These are phyloP conservation scores for Vanrija sp. DNA, from an alignment of 1,284 basidiomycete species.

Conservation along the genomic window DNA sequence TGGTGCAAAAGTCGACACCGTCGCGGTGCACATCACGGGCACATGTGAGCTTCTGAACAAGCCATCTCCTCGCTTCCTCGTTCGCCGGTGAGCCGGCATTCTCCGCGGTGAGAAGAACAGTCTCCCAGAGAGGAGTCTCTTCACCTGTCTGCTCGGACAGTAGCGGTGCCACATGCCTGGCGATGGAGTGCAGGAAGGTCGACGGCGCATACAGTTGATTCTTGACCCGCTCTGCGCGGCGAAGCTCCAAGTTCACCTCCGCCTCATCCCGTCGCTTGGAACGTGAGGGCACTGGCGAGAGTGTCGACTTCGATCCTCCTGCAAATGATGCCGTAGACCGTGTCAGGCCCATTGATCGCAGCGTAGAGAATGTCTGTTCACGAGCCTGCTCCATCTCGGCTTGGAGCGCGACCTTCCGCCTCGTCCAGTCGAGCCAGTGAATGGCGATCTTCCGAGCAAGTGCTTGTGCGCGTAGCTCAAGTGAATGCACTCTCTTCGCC, in stretches of 20 bases:
- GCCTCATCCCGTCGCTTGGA: slow-evolving; percentile 4
- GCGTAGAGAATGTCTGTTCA: slow-evolving; percentile 13
- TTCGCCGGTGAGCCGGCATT: slow-evolving; percentile 22
- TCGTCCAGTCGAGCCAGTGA: slow-evolving; percentile 25
- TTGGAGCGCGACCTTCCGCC: slow-evolving; percentile 1
- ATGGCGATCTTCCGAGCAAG: slow-evolving; percentile 11
- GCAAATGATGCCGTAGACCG: background rate
- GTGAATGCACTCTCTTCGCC: background rate
- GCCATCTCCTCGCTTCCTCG: slow-evolving; percentile 27
- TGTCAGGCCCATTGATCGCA: slow-evolving; percentile 24
- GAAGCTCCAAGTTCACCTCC: slow-evolving; percentile 20
- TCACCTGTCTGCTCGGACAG: slow-evolving; percentile 1
- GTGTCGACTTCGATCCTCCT: background rate
- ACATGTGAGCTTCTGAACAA: slow-evolving; percentile 25
- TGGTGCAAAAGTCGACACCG: slow-evolving; percentile 21
- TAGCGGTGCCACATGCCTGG: slow-evolving; percentile 27
- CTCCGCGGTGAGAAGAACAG: slow-evolving; percentile 14
- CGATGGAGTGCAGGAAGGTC: slow-evolving; percentile 32
- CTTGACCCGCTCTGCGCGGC: slow-evolving; percentile 12
- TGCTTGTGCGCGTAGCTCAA: slow-evolving; percentile 4
- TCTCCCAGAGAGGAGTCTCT: slow-evolving; percentile 11
- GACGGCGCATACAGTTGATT: slow-evolving; percentile 19
- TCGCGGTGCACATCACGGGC: slow-evolving; percentile 10
- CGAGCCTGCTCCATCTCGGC: slow-evolving; percentile 20
- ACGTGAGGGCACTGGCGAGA: background rate